Base-by-base conservation (phyloP, 1,139 yeast species). In the Casaregolazyma lundiana region DNA sequence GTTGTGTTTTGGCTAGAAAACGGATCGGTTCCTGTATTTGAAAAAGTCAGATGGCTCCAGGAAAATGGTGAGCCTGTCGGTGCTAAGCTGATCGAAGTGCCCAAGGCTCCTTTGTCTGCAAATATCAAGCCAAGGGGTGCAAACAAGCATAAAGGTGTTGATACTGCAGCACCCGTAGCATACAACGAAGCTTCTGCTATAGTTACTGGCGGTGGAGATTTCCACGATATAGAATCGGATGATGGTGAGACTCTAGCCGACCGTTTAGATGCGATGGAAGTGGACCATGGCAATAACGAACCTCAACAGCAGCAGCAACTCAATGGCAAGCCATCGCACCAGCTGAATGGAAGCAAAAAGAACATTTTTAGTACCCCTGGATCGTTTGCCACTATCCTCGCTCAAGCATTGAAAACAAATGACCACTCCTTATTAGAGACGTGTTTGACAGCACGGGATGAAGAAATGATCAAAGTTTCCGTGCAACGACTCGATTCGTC, bases 141-240 rank as follows among this genome's bases (percentile, higher is more conserved):
- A 16, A 45, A 52, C 18, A 49, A 48, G 11, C 59, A 69, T 37
- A 69, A 71, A 48, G 88, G 87, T 3, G 79, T 76, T 50, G 96
- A 87, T 66, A 62, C 78, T 2, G 89, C 96, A 1, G 81, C 95
- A 0, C 74, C 84, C 1, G 74, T 54, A 4, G 49, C 49, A 4
- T 92, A 89, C 63, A 77, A 75, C 47, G 97, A 90, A 63, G 77
- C 79, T 35, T 73, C 77, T 52, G 80, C 95, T 1, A 81, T 52
- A 30, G 62, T 70, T 17, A 58, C 65, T 13, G 54, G 66, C 22
- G 75, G 74, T 9, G 55, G 58, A 35, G 82, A 84, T 57, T 72
- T 80, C 34, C 67, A 68, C 22, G 71, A 70, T 18, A 73, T 72
- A 35, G 80, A 72, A 35, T 54, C 56, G 11, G 64, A 57, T 4